These are phyloP conservation scores for Elaeis guineensis DNA, from an alignment of 176 grass and related monocot genomes.

Conservation along the genomic window DNA sequence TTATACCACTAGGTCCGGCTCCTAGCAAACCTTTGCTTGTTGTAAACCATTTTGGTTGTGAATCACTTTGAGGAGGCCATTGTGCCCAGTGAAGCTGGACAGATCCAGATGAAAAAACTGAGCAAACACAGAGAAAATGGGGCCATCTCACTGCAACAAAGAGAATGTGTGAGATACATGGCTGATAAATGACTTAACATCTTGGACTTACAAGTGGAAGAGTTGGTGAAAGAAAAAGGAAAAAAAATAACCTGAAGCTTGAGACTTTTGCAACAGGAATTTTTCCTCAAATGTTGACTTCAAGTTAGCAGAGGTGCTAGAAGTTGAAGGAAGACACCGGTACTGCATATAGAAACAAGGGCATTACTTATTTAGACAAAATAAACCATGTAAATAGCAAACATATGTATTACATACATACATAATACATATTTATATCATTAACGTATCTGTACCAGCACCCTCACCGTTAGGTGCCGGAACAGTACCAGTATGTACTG, in stretches of 20 bases:
- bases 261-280: conserved; percentile 72
- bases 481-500: no score
- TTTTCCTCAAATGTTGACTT: conserved; percentile 78
- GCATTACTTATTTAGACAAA: conserved; percentile 1
- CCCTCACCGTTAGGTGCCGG: no score
- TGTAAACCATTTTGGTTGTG: conserved; percentile 79
- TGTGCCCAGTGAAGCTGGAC: conserved; percentile 97
- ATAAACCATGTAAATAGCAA: not conserved
- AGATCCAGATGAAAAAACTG: conserved; percentile 98
- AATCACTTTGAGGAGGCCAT: conserved; percentile 66
- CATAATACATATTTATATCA: no score
- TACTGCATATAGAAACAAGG: conserved; percentile 52
- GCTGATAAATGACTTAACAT: no score
- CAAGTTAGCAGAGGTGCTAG: conserved; percentile 35
- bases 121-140: conserved; percentile 76
- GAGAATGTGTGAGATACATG: not conserved
- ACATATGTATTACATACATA: not conserved
- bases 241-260: conserved; percentile 66
- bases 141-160: conserved; percentile 86
- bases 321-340: conserved; percentile 83
- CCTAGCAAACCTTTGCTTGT: conserved; percentile 96
- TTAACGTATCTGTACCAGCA: no score
- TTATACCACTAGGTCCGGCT: conserved; percentile 93
- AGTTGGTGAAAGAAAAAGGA: no score
- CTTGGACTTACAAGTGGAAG: no score